Evolutionary conservation across 805 yeast species (phyloP), one percentile per base, ranked within the genome.

Genomic region (Ogataea polymorpha): DNA sequence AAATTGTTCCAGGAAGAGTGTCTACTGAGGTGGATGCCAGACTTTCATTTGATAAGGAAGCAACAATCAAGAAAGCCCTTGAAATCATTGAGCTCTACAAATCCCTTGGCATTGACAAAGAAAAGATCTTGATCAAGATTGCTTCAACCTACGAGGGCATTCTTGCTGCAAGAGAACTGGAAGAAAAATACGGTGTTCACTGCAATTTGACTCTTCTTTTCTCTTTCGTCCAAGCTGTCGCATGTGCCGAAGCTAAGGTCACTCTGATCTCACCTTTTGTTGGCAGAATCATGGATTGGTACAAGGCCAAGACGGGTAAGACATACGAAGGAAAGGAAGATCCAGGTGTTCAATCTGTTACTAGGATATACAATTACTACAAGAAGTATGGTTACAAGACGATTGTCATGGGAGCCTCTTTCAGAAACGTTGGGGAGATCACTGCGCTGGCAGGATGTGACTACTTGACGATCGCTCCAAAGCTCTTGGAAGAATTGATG

Each of bases 61-160:
- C 86, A 54, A 89, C 98, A 56, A 77, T 93, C 67, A 79, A 80
- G 71, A 93, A 93, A 79, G 99, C 99, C 42, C 72, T 88, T 50
- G 83, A 89, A 65, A 78, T 93, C 74, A 93, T 93, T 59, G 80
- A 75, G 42, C 77, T 91, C 58, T 93, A 93, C 80, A 75, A 88
- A 73, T 72, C 79, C 45, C 75, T 77, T 58, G 98, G 98, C 55
- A 85, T 93, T 59, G 61, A 70, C 51, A 89, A 88, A 75, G 96
- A 90, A 51, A 80, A 98, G 68, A 78, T 93, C 50, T 79, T 91
- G 63, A 93, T 93, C 72, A 93, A 93, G 79, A 79, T 93, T 54
- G 99, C 99, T 48, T 85, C 98, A 46, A 93, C 99, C 52, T 93
- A 90, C 86, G 99, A 93, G 74, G 99, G 99, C 77, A 93, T 93